These are phyloP conservation scores for Pleomassaria siparia DNA, from an alignment of 2,329 filamentous ascomycete genomes.

Conservation along the genomic window DNA sequence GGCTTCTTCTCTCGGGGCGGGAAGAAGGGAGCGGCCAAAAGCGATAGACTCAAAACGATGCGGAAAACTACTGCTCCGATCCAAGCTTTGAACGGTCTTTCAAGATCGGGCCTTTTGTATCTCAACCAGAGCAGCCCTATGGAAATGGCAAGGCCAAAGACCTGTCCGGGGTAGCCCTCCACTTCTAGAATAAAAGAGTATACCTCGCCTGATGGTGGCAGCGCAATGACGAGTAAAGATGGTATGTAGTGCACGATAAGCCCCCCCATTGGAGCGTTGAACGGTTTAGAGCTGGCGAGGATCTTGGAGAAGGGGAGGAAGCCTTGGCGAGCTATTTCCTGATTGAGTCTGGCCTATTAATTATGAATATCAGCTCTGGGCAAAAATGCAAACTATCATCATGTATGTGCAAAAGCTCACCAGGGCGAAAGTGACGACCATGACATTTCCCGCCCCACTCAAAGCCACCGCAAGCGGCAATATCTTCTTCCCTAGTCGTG, in stretches of 20 bases:
- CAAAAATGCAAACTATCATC: too few species aligned
- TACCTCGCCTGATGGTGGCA: slow-evolving; percentile 65
- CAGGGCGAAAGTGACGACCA: slow-evolving; percentile 70
- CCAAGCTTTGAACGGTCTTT: slow-evolving; percentile 68
- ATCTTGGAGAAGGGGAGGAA: slow-evolving; percentile 65
- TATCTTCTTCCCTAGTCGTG: slow-evolving; percentile 57
- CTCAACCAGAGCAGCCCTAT: slow-evolving; percentile 64
- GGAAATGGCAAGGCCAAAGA: slow-evolving; percentile 60
- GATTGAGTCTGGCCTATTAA: slow-evolving; percentile 69
- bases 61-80: slow-evolving; percentile 59
- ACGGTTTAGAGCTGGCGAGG: slow-evolving; percentile 66
- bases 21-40: slow-evolving; percentile 65
- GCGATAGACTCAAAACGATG: slow-evolving; percentile 54
- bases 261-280: slow-evolving; percentile 67
- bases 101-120: slow-evolving; percentile 59
- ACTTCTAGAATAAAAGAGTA: slow-evolving; percentile 75
- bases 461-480: slow-evolving; percentile 67
- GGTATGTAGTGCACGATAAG: slow-evolving; percentile 70
- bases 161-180: slow-evolving; percentile 66
- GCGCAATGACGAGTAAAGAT: slow-evolving; percentile 64
- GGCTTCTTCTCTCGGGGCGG: slow-evolving; percentile 48
- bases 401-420: slow-evolving; percentile 56
- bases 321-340: slow-evolving; percentile 71
- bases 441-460: slow-evolving; percentile 70
- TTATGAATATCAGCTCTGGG: neutral